Evolutionary conservation across 1,284 basidiomycete species (phyloP).

Genomic region (Ustanciosporium gigantosporum): DNA sequence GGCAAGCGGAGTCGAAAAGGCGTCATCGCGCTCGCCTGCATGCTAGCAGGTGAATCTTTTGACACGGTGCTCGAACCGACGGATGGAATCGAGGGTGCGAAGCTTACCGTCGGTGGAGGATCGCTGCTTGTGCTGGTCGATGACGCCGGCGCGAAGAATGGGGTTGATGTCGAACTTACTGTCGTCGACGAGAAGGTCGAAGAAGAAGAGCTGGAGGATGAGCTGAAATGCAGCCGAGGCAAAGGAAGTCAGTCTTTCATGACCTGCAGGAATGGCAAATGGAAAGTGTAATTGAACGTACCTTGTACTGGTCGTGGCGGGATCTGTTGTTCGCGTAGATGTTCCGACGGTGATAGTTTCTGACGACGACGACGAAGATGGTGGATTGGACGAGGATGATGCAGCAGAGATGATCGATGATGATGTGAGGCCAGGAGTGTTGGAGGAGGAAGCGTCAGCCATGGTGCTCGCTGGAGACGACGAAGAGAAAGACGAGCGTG

Average conservation of each 20-base stretch:
- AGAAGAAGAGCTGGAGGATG: no score
- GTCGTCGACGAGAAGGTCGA: constrained; percentile 17
- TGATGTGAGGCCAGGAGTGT: neutral
- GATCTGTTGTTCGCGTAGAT: constrained; percentile 12
- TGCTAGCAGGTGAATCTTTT: no score
- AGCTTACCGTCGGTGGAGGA: constrained; percentile 21
- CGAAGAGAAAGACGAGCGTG: neutral
- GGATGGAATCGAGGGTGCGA: neutral
- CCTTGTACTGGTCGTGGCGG: constrained; percentile 2
- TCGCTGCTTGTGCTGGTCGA: constrained; percentile 18
- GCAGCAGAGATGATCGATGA: constrained; percentile 1
- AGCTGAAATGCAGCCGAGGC: neutral
- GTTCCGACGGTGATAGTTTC: constrained; percentile 10
- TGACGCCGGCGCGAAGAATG: constrained; percentile 6
- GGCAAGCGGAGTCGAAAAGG: no score
- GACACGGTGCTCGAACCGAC: neutral
- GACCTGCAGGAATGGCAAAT: no score
- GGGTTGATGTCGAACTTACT: constrained; percentile 33
- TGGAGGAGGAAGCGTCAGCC: constrained; percentile 11
- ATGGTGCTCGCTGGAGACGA: constrained; percentile 11
- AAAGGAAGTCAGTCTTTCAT: neutral
- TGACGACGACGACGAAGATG: constrained; percentile 7
- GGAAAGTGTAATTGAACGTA: constrained; percentile 4
- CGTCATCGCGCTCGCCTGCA: no score
- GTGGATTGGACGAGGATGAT: constrained; percentile 1